phyloP scores from a whole-genome alignment of 2,329 filamentous ascomycete species.

The Pleurostoma richardsiae region DNA sequence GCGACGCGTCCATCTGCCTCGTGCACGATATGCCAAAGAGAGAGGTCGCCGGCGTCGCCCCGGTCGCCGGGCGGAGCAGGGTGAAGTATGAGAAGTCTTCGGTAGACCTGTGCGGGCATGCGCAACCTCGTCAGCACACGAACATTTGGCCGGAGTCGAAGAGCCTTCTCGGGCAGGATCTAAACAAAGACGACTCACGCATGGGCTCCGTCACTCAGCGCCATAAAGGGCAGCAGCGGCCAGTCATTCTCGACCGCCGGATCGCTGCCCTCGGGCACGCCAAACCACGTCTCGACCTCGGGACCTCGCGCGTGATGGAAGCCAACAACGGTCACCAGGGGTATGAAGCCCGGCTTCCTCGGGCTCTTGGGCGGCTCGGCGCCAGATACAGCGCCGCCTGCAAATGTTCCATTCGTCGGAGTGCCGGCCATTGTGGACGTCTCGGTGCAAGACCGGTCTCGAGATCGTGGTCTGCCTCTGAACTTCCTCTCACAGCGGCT shows the following conservation, averaged over 20 bases:
- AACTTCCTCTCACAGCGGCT: too few species aligned
- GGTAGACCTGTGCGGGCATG: constrained; percentile 52
- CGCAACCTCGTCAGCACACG: not conserved
- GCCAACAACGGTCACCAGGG: constrained; percentile 74
- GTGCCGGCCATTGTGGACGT: constrained; percentile 7
- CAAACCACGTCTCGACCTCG: constrained; percentile 91
- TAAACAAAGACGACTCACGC: constrained; percentile 53
- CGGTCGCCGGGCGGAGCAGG: constrained; percentile 60
- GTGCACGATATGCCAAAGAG: constrained; percentile 97
- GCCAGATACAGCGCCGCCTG: constrained; percentile 5
- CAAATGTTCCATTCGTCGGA: constrained; percentile 6
- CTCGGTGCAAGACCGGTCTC: not conserved
- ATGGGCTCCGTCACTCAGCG: constrained; percentile 91
- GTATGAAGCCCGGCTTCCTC: constrained; percentile 41
- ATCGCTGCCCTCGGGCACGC: constrained; percentile 66
- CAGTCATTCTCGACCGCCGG: constrained; percentile 83
- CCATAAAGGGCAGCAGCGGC: constrained; percentile 92
- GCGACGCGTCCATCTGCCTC: constrained; percentile 76
- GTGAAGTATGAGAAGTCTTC: constrained; percentile 99
- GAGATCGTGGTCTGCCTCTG: too few species aligned
- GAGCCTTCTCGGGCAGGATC: too few species aligned
- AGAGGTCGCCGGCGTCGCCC: constrained; percentile 60
- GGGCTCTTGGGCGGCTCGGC: constrained; percentile 9
- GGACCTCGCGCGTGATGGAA: constrained; percentile 85
- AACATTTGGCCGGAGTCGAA: not conserved